Evolutionary conservation across 306 rosid genomes (phyloP).

Genomic region (Medicago truncatula): MtrunA17r5.0-ANR NC_053042.1:28611501-28612000

Average conservation of each 20-base stretch:
- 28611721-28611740: neutral
- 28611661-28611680: neutral
- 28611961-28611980: conserved; percentile 77
- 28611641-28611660: neutral
- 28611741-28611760: conserved; percentile 14
- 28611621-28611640: neutral
- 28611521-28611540: neutral
- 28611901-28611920: conserved; percentile 77
- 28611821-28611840: conserved; percentile 70
- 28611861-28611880: conserved; percentile 73
- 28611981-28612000: conserved; percentile 71
- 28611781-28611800: conserved; percentile 66
- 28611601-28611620: neutral
- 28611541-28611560: too few relatives aligned
- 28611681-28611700: conserved; percentile 4
- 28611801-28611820: conserved; percentile 80
- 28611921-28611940: conserved; percentile 69
- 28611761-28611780: conserved; percentile 52
- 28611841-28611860: conserved; percentile 53
- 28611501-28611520: neutral
- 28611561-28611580: neutral
- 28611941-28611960: conserved; percentile 65
- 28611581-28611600: neutral
- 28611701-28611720: neutral
- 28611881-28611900: conserved; percentile 80